Conservation (phyloP, 1,284 basidiomycete species). For the Cutaneotrichosporon sp. region DNA sequence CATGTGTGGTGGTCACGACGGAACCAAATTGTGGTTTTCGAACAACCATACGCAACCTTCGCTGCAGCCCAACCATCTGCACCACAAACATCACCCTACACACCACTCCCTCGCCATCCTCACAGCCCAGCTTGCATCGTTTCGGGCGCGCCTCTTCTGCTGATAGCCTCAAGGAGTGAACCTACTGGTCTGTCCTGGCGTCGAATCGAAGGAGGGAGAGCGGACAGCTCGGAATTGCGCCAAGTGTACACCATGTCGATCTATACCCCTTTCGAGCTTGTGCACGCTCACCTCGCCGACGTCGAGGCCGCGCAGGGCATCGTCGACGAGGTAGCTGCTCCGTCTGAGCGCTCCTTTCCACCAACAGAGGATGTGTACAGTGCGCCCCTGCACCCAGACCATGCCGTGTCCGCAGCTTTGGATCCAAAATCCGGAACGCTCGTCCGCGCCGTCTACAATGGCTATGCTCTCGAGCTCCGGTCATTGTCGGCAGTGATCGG, state of each 20-base stretch:
- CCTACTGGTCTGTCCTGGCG: no score
- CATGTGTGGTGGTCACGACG: not conserved
- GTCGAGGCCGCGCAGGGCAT: not conserved
- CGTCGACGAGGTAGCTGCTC: conserved; percentile 30
- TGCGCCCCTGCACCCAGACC: conserved; percentile 61
- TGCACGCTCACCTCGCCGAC: conserved; percentile 38
- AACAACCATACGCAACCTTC: not conserved
- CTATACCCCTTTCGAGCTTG: conserved; percentile 34
- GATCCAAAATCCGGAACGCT: conserved; percentile 62
- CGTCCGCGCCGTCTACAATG: conserved; percentile 67
- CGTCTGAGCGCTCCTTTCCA: conserved; percentile 52
- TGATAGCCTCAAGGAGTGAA: no score
- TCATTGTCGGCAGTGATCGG: conserved; percentile 54
- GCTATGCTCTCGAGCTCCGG: conserved; percentile 68
- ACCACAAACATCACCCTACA: not conserved
- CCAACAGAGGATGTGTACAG: conserved; percentile 44
- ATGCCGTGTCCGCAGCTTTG: conserved; percentile 64
- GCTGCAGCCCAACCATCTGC: not conserved
- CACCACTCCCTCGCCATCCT: not conserved
- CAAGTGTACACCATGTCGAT: conserved; percentile 13
- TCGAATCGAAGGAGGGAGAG: not conserved
- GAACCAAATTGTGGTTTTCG: conserved; percentile 7
- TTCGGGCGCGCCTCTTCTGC: no score
- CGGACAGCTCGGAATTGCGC: not conserved
- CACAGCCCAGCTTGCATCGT: no score